Base-by-base conservation (phyloP, 306 rosid species). In the Astragalus glycyphyllos region DNA sequence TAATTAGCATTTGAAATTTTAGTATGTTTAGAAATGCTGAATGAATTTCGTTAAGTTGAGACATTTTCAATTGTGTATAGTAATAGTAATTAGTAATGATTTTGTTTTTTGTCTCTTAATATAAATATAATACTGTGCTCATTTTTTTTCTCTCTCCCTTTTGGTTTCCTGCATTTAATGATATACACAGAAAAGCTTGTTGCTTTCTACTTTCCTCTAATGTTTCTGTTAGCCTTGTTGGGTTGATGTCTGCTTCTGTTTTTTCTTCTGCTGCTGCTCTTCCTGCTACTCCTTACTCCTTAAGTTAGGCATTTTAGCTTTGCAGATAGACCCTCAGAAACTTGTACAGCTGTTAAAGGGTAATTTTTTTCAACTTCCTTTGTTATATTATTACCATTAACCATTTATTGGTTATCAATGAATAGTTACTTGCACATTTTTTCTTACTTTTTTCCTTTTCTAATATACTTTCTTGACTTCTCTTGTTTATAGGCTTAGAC, bases 241-340 rank as follows among this genome's bases (percentile, higher is more conserved):
- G 85, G 83, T 67, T 79, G 82, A 80, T 79, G 81, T 66, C 31
- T 26, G 31, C 31, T 26, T 26, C 31, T 26, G 31, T 26, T 26
- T 26, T 2, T 20, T 26, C 31, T 26, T 1, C 84, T 72, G 84
- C 77, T 45, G 11, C 23, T 67, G 17, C 79, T 50, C 75, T 80
- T 74, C 65, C 65, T 71, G 47, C 75, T 80, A 61, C 87, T 78
- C 80, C 62, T 20, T 79, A 71, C 87, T 54, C 73, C 75, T 70
- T 71, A 81, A 81, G 80, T 85, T 75, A 82, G 86, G 85, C 87
- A 82, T 83, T 84, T 77, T 73, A 80, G 83, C 91, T 86, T 84
- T 87, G 87, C 96, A 85, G 89, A 87, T 72, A 49, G 74, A 58
- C 83, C 83, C 40, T 54, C 86, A 81, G 89, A 84, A 84, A 80